Base-by-base conservation (phyloP, 257 asterid species). In the Nicotiana noctiflora region DNA sequence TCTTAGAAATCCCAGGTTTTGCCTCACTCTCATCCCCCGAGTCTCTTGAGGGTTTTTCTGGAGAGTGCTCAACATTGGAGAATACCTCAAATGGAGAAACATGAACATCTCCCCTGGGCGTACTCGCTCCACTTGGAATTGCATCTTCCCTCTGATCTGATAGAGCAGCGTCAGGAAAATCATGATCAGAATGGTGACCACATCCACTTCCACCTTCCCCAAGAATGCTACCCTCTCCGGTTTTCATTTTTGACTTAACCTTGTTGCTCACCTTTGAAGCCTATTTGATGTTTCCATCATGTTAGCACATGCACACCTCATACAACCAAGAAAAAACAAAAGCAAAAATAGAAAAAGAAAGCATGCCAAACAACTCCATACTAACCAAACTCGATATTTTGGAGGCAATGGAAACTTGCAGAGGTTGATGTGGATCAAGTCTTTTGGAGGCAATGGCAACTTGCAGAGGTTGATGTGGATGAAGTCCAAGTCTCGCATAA, bases 401-500 rank as follows among this genome's bases (percentile, higher is more conserved):
- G 60, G 98, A 94, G 76, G 98, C 94, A n/a, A 96, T 80, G 53
- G 97, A 89, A 84, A 67, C 90, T 90, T 94, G 99, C 56, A 87
- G 88, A 81, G 96, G 98, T 85, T 92, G 99, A 76, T 90, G 95
- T 76, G 92, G 94, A 89, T 92, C 94, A 80, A 89, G 92, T 79
- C 97, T 77, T 87, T 90, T 96, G 60, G 98, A 94, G 76, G 98
- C 94, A n/a, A 96, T 80, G 53, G 97, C 90, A 84, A 67, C 90
- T 90, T 94, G 99, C 56, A 87, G 88, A 81, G 96, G 98, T 85
- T 92, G 99, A 76, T 90, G 95, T 76, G 92, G 94, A 89, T 92
- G 94, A 80, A 89, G 92, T 79, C 97, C 94, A 60, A 92, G 93
- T 68, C 85, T 87, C 0, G 86, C 82, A 1, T 93, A 87, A 84